These are phyloP conservation scores for Beauveria sp. DNA, from an alignment of 2,329 filamentous ascomycete genomes.

Conservation along the genomic window DNA sequence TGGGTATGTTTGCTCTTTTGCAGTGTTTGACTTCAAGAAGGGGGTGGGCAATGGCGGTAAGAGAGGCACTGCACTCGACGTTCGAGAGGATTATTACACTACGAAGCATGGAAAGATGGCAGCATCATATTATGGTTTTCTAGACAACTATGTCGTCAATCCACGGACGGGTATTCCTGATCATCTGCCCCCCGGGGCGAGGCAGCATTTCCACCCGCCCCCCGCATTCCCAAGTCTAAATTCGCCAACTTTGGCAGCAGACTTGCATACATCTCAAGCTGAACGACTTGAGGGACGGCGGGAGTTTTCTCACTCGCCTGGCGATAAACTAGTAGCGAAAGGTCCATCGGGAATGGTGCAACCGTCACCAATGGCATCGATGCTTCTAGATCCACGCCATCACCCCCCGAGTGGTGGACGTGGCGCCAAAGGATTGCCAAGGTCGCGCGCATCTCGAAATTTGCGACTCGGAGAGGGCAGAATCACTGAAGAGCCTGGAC, in stretches of 20 bases:
- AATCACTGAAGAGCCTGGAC: conserved; percentile 49
- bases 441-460: conserved; percentile 36
- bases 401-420: conserved; percentile 51
- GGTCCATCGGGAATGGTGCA: conserved; percentile 32
- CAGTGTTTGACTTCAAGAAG: conserved; percentile 94
- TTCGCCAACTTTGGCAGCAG: conserved; percentile 50
- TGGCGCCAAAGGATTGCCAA: conserved; percentile 38
- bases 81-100: conserved; percentile 86
- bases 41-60: conserved; percentile 45
- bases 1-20: conserved; percentile 94
- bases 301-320: not conserved
- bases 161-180: conserved; percentile 59
- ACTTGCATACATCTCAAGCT: conserved; percentile 43
- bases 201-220: conserved; percentile 60
- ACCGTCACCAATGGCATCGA: conserved; percentile 62
- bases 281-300: conserved; percentile 28
- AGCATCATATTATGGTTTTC: conserved; percentile 90
- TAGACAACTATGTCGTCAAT: conserved; percentile 82
- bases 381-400: conserved; percentile 68
- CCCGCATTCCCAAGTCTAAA: conserved; percentile 66
- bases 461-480: conserved; percentile 39
- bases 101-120: conserved; percentile 98
- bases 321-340: conserved; percentile 2
- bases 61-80: conserved; percentile 43
- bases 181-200: conserved; percentile 47